Evolutionary conservation across 1,139 yeast genomes (phyloP).

Genomic region (Geotrichum histeridarum): DNA sequence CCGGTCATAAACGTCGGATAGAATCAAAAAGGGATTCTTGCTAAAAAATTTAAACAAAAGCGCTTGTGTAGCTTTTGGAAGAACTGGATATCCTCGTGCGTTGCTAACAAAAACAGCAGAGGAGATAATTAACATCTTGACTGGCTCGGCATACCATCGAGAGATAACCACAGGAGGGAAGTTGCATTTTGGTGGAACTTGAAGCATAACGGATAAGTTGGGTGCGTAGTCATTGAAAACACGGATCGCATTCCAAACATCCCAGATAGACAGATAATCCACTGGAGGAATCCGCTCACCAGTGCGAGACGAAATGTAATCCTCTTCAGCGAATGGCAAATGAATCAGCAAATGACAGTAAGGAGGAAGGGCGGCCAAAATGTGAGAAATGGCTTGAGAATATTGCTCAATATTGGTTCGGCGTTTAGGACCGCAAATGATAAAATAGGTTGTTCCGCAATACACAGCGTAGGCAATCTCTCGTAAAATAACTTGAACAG

Average conservation of each 20-base stretch:
- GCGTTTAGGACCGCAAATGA: conserved; percentile 58
- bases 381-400: conserved; percentile 41
- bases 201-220: conserved; percentile 53
- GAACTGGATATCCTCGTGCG: conserved; percentile 56
- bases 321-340: conserved; percentile 44
- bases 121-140: conserved; percentile 51
- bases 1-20: conserved; percentile 33
- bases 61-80: conserved; percentile 51
- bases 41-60: conserved; percentile 41
- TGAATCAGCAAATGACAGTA: conserved; percentile 37
- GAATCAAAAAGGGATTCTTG: conserved; percentile 33
- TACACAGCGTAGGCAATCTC: conserved; percentile 55
- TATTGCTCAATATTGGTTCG: conserved; percentile 48
- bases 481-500: conserved; percentile 49
- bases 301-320: conserved; percentile 29
- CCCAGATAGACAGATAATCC: conserved; percentile 61
- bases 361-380: conserved; percentile 31
- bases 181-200: conserved; percentile 41
- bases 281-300: conserved; percentile 42
- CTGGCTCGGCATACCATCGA: conserved; percentile 64
- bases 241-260: conserved; percentile 61
- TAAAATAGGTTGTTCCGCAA: conserved; percentile 48
- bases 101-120: conserved; percentile 52
- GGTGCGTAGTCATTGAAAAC: conserved; percentile 48
- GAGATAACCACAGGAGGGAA: conserved; percentile 47